Conservation (phyloP, 2,329 filamentous ascomycete genomes). For the Botrytis fragariae region DNA sequence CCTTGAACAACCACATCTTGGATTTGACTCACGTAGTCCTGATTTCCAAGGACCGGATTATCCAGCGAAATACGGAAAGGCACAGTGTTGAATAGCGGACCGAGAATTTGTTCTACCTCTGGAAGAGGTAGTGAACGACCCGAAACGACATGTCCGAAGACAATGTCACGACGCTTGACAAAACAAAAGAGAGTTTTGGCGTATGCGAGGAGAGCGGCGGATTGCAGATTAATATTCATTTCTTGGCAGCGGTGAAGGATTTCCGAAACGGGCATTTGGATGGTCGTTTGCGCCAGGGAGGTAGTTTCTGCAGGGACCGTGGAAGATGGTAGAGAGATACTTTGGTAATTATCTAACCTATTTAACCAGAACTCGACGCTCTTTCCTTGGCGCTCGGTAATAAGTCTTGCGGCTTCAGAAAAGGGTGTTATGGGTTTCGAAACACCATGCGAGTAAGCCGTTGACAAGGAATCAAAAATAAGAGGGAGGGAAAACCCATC, state of each 20-base stretch:
- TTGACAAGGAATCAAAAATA: conserved; percentile 27
- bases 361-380: conserved; percentile 7
- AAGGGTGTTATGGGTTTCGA: neutral
- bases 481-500: conserved; percentile 50
- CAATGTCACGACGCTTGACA: conserved; percentile 45
- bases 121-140: conserved; percentile 40
- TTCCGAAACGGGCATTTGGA: neutral
- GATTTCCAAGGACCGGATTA: conserved; percentile 19
- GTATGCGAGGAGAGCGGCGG: conserved; percentile 1
- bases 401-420: conserved; percentile 1
- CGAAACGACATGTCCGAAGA: conserved; percentile 40
- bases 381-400: neutral
- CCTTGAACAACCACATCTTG: conserved; percentile 1
- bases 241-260: neutral
- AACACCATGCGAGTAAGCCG: neutral
- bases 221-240: conserved; percentile 11
- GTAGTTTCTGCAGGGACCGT: neutral
- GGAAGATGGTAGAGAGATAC: neutral
- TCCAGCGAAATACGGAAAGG: conserved; percentile 34
- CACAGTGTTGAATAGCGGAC: conserved; percentile 31
- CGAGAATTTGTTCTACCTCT: conserved; percentile 36
- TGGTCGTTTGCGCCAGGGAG: neutral
- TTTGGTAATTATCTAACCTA: neutral
- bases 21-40: conserved; percentile 2
- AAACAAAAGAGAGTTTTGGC: conserved; percentile 9